Conservation (phyloP, 176 grass and related monocot genomes). For the Oryza officinalis region DNA sequence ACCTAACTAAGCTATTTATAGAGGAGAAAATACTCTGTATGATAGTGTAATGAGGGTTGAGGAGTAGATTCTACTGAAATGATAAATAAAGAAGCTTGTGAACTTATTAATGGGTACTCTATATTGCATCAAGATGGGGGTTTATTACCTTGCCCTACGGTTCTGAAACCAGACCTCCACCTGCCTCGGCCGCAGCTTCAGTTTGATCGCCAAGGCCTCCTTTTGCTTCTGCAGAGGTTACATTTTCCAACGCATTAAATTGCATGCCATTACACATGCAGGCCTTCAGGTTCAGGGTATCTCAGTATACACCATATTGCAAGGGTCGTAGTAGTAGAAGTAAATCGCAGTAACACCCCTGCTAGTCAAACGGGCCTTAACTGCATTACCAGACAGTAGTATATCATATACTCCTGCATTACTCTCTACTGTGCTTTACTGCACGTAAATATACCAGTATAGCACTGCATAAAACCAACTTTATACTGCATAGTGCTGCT, state of each 20-base stretch:
- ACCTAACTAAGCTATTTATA: neutral
- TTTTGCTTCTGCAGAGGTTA: conserved; percentile 86
- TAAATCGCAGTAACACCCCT: conserved; percentile 25
- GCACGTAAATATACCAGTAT: neutral
- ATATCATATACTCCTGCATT: neutral
- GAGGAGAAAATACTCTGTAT: neutral
- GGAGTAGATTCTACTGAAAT: neutral
- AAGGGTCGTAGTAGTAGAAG: conserved; percentile 6
- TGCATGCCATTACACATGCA: conserved; percentile 22
- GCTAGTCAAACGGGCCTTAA: conserved; percentile 41
- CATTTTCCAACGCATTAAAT: conserved; percentile 56
- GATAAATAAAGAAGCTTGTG: neutral
- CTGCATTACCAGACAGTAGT: conserved; percentile 7
- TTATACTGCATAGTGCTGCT: no score
- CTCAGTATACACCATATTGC: conserved; percentile 10
- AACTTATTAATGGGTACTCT: neutral
- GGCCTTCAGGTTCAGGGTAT: conserved; percentile 4
- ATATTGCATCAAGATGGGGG: neutral
- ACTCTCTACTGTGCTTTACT: no score
- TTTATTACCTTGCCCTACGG: conserved; percentile 90
- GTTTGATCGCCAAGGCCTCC: conserved; percentile 82
- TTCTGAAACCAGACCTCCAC: conserved; percentile 99
- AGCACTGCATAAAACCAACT: no score
- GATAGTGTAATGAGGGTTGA: neutral
- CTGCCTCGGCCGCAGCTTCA: conserved; percentile 86